A percentile compares a stretch with the other conserved stretches of the same genome.
Evolutionary conservation across 176 grass and related monocot genomes (phyloP).

Genomic region (Zoysia japonica): DNA sequence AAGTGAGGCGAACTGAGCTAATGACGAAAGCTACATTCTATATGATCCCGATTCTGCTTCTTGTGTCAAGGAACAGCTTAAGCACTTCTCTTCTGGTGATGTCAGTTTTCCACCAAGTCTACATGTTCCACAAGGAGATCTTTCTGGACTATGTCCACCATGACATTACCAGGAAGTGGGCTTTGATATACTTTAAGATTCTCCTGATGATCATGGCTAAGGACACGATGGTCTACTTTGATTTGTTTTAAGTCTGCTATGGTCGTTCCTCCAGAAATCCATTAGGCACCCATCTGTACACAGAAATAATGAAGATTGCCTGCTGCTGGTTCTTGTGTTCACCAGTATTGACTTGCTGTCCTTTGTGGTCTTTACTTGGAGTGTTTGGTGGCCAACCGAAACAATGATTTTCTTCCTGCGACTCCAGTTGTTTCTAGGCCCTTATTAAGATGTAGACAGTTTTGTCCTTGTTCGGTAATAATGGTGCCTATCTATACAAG

Average conservation of each 20-base stretch:
- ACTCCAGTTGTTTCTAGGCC: not conserved
- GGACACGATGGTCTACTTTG: constrained; percentile 67
- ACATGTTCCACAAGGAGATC: constrained; percentile 95
- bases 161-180: constrained; percentile 80
- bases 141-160: constrained; percentile 83
- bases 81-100: constrained; percentile 59
- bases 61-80: constrained; percentile 58
- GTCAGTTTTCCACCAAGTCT: constrained; percentile 74
- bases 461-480: constrained; percentile 36
- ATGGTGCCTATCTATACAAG: constrained; percentile 2
- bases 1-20: constrained; percentile 59
- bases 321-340: not conserved
- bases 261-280: constrained; percentile 10
- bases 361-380: not conserved
- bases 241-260: constrained; percentile 49
- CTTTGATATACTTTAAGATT: constrained; percentile 81
- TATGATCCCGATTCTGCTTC: constrained; percentile 63
- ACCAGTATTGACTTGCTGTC: not conserved
- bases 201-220: constrained; percentile 75
- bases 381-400: constrained; percentile 16
- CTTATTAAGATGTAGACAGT: not conserved
- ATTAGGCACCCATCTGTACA: constrained; percentile 7
- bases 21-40: constrained; percentile 50
- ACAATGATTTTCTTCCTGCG: not conserved
- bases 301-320: constrained; percentile 39